These are phyloP conservation scores for Corylus heterophylla DNA, from an alignment of 306 rosid genomes.

Conservation along the genomic window DNA sequence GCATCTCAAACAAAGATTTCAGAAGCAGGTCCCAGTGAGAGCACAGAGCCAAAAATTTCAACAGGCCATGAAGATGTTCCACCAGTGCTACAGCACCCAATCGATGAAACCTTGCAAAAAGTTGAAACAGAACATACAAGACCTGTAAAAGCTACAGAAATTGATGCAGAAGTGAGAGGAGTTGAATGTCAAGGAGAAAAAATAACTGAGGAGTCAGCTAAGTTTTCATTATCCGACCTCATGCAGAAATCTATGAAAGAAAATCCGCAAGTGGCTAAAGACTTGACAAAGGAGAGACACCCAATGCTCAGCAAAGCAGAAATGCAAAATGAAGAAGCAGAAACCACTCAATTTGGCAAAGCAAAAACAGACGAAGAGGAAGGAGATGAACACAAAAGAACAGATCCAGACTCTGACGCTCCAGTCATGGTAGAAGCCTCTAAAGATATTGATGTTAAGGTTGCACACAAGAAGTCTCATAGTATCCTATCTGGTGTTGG, in stretches of 20 bases:
- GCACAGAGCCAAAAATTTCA: conserved; percentile 11
- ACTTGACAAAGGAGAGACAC: conserved; percentile 20
- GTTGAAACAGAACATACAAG: conserved; percentile 1
- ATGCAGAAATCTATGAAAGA: conserved; percentile 20
- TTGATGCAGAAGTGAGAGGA: conserved; percentile 20
- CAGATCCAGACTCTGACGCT: conserved; percentile 28
- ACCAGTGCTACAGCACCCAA: conserved; percentile 3
- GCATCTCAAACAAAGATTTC: conserved; percentile 13
- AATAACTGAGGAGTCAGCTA: conserved; percentile 12
- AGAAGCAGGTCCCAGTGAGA: conserved; percentile 4
- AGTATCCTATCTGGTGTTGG: conserved; percentile 66
- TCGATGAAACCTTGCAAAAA: conserved; percentile 16
- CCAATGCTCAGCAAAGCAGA: conserved; percentile 21
- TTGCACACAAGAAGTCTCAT: conserved; percentile 56
- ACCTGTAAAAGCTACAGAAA: conserved; percentile 15
- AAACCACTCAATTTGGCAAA: conserved; percentile 23
- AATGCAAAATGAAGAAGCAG: conserved; percentile 22
- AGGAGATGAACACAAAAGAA: conserved; percentile 24
- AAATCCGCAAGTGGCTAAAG: neutral
- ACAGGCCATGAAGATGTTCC: conserved; percentile 9
- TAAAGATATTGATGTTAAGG: conserved; percentile 38
- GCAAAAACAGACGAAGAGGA: conserved; percentile 21
- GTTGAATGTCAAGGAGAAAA: conserved; percentile 17
- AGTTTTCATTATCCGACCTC: conserved; percentile 17
- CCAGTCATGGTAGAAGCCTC: conserved; percentile 40